Conservation (phyloP, 2,329 filamentous ascomycete species). For the Herpotrichia juniperi region DNA sequence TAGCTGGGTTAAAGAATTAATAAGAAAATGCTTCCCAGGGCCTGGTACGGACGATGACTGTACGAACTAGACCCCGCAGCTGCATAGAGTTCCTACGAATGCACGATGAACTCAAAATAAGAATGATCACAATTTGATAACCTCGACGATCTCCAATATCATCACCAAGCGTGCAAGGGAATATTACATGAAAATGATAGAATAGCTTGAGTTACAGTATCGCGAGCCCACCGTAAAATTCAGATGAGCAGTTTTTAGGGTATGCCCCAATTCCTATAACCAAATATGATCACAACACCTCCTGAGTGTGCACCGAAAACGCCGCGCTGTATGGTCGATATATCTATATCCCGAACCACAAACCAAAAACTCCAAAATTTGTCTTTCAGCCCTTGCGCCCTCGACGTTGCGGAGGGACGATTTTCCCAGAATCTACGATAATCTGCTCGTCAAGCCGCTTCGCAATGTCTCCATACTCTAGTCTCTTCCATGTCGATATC, state of each 20-base stretch:
- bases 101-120: too few relatives aligned
- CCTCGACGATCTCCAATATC: too few relatives aligned
- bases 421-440: conserved; percentile 64
- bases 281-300: neutral
- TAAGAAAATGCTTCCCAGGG: too few relatives aligned
- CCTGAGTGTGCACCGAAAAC: neutral
- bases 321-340: conserved; percentile 10
- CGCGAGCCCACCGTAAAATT: neutral
- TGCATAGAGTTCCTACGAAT: too few relatives aligned
- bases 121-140: too few relatives aligned
- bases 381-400: neutral
- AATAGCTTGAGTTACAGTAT: neutral
- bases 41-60: too few relatives aligned
- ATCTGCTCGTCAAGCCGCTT: conserved; percentile 64
- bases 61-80: too few relatives aligned
- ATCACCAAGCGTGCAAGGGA: too few relatives aligned
- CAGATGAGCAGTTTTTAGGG: neutral
- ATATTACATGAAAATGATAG: neutral
- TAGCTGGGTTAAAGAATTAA: too few relatives aligned
- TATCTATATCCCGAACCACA: conserved; percentile 1
- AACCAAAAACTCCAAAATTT: neutral
- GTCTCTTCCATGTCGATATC: conserved; percentile 89
- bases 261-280: neutral
- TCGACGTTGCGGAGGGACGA: conserved; percentile 28
- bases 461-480: conserved; percentile 69